Percentiles rank a stretch among this genome's conserved stretches.
Conservation (phyloP, 208 protist species). For the Vickermania spadyakhi region DNA sequence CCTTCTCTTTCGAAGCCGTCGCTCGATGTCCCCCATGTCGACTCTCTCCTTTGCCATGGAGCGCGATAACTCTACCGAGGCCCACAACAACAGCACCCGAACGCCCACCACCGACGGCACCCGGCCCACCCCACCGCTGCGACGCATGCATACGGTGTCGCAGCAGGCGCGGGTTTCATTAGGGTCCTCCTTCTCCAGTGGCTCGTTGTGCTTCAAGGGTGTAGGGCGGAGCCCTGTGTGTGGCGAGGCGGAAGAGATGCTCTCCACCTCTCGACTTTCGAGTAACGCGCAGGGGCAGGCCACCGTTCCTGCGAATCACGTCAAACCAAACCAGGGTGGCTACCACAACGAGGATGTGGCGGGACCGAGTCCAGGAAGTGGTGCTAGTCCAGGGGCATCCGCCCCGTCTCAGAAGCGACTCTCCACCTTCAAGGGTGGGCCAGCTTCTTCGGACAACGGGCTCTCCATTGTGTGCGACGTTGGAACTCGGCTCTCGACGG, state of each 20-base stretch:
- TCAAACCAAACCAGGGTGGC: background rate
- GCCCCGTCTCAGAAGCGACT: background rate
- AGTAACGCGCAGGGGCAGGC: background rate
- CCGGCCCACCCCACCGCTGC: background rate
- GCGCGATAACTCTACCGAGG: background rate
- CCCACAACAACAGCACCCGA: background rate
- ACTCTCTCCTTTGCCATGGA: too few species aligned
- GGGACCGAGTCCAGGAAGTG: too few species aligned
- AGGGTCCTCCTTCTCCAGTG: background rate
- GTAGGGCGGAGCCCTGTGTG: background rate
- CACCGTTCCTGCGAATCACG: background rate
- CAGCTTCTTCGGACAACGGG: constrained; percentile 1
- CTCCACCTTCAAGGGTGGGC: background rate
- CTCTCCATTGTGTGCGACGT: background rate
- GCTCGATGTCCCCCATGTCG: background rate
- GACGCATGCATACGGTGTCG: background rate
- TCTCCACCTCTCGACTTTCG: background rate
- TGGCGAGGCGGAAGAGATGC: background rate
- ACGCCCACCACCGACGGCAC: background rate
- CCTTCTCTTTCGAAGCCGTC: background rate
- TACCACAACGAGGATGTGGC: background rate
- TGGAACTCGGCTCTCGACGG: background rate
- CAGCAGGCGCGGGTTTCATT: background rate
- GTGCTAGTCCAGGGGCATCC: background rate
- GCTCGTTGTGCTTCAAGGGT: background rate